A percentile compares a stretch with the other conserved stretches of the same genome.
These are phyloP conservation scores for Pseudevernia furfuracea DNA, from an alignment of 495 filamentous ascomycete genomes.

Conservation along the genomic window DNA sequence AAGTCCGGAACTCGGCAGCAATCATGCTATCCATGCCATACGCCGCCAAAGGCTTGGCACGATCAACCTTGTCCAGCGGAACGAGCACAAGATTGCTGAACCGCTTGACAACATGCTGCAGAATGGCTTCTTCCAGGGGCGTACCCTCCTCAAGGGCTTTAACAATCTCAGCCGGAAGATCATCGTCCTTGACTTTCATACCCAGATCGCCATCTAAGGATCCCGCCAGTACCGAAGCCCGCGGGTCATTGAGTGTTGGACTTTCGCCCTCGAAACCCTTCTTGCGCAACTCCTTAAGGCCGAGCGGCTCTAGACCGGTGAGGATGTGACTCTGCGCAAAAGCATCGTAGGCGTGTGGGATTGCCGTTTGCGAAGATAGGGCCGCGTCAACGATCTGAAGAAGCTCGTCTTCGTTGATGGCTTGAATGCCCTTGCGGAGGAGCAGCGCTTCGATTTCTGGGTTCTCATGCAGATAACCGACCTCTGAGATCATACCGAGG, in stretches of 20 bases:
- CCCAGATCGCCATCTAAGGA: too few relatives aligned
- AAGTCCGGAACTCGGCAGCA: slow-evolving; percentile 47
- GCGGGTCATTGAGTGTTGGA: slow-evolving; percentile 24
- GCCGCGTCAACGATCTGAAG: slow-evolving; percentile 33
- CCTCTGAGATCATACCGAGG: slow-evolving; percentile 27
- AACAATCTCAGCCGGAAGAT: too few relatives aligned
- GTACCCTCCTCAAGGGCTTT: not conserved
- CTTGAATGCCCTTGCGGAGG: slow-evolving; percentile 25
- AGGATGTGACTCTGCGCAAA: slow-evolving; percentile 22
- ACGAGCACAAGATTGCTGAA: slow-evolving; percentile 45
- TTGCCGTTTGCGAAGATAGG: too few relatives aligned
- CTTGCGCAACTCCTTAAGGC: slow-evolving; percentile 23
- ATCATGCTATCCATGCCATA: slow-evolving; percentile 50
- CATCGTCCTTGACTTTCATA: too few relatives aligned
- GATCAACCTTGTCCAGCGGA: slow-evolving; percentile 44
- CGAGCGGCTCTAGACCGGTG: slow-evolving; percentile 26
- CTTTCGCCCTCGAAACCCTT: slow-evolving; percentile 29
- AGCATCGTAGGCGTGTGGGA: not conserved
- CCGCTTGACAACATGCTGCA: slow-evolving; percentile 40
- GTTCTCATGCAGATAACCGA: slow-evolving; percentile 35
- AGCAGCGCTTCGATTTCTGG: slow-evolving; percentile 32
- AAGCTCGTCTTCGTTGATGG: slow-evolving; percentile 34
- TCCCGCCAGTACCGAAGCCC: slow-evolving; percentile 15
- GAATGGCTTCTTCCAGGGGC: slow-evolving; percentile 29
- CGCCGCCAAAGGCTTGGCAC: slow-evolving; percentile 37